These are phyloP conservation scores for Cladosporium sp. DNA, from an alignment of 2,329 filamentous ascomycete genomes.

Conservation along the genomic window DNA sequence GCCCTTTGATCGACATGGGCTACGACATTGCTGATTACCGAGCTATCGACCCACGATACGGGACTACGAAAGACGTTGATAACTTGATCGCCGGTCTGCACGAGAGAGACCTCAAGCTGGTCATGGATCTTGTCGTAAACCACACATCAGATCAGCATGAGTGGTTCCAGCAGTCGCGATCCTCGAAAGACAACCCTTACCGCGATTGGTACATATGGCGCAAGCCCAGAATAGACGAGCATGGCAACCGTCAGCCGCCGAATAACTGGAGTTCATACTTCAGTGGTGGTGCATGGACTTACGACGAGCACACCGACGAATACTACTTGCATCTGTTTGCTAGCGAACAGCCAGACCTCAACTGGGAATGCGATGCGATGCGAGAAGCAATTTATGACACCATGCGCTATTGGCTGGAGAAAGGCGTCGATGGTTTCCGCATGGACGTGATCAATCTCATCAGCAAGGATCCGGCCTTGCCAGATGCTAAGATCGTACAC, in stretches of 20 bases:
- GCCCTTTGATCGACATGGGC: slow-evolving; percentile 65
- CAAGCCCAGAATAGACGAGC: slow-evolving; percentile 36
- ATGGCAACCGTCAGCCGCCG: slow-evolving; percentile 65
- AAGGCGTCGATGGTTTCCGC: slow-evolving; percentile 58
- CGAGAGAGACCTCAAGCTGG: slow-evolving; percentile 64
- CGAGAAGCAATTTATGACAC: slow-evolving; percentile 68
- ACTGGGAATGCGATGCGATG: slow-evolving; percentile 73
- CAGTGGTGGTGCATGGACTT: slow-evolving; percentile 63
- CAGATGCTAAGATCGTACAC: slow-evolving; percentile 29
- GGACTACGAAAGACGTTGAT: slow-evolving; percentile 65
- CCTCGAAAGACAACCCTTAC: slow-evolving; percentile 62
- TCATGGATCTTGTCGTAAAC: slow-evolving; percentile 74
- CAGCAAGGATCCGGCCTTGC: slow-evolving; percentile 29
- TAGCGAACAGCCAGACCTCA: slow-evolving; percentile 75
- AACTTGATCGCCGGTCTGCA: slow-evolving; percentile 59
- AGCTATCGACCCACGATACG: slow-evolving; percentile 62
- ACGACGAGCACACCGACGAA: slow-evolving; percentile 68
- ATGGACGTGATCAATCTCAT: slow-evolving; percentile 34
- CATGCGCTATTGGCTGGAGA: slow-evolving; percentile 68
- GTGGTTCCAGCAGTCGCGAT: slow-evolving; percentile 69
- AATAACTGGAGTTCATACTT: slow-evolving; percentile 73
- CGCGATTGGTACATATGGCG: slow-evolving; percentile 56
- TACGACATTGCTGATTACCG: slow-evolving; percentile 69
- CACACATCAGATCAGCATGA: slow-evolving; percentile 68
- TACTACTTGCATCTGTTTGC: slow-evolving; percentile 79